A percentile compares a stretch with the other conserved stretches of the same genome.
Evolutionary conservation across 1,139 yeast species (phyloP).

Genomic region (Scheffersomyces segobiensis): DNA sequence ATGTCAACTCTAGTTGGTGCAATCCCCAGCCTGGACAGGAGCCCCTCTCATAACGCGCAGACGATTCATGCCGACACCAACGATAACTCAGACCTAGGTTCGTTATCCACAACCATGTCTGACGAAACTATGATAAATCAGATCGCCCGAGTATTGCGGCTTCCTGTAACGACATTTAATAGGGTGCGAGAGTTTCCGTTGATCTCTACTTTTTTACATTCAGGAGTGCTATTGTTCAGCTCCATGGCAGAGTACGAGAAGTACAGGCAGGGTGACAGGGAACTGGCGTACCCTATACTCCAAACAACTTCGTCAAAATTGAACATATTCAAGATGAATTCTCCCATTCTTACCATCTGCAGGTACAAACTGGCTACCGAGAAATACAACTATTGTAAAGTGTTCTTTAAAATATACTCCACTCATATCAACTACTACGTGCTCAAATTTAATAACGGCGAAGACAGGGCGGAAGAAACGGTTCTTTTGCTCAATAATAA

Average conservation of each 20-base stretch:
- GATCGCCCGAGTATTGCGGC: constrained; percentile 22
- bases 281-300: constrained; percentile 20
- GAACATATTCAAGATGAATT: constrained; percentile 31
- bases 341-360: constrained; percentile 35
- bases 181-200: constrained; percentile 27
- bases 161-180: constrained; percentile 19
- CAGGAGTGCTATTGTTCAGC: constrained; percentile 28
- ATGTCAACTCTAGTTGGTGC: not conserved
- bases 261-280: constrained; percentile 7
- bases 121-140: constrained; percentile 31
- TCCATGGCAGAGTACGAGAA: constrained; percentile 19
- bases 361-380: constrained; percentile 10
- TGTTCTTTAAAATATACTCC: constrained; percentile 32
- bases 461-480: constrained; percentile 12
- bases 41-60: not conserved
- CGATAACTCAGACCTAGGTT: constrained; percentile 13
- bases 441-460: constrained; percentile 21
- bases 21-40: not conserved
- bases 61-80: not conserved
- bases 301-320: constrained; percentile 29
- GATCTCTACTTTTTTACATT: constrained; percentile 27
- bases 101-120: constrained; percentile 23
- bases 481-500: constrained; percentile 31
- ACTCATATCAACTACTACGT: constrained; percentile 38
- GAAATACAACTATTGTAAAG: constrained; percentile 28